Percentiles rank a stretch among this genome's conserved stretches.
Evolutionary conservation across 805 yeast species (phyloP).

Genomic region (Saccharomyces jurei): DNA sequence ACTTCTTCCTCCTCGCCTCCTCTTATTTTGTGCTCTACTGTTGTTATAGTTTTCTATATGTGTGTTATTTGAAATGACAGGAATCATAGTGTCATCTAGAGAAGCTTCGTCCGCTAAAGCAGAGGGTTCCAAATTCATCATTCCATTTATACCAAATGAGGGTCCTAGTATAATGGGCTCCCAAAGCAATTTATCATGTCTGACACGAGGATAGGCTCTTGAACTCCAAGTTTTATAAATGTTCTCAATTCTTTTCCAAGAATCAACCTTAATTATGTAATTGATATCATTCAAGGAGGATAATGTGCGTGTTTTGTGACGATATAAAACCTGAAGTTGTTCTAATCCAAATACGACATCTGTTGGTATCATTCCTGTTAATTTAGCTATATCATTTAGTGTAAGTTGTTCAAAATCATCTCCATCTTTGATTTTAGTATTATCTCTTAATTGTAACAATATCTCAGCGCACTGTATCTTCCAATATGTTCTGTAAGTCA

Average conservation of each 20-base stretch:
- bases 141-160: conserved; percentile 73
- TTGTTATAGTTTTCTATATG: background rate
- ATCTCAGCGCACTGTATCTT: conserved; percentile 49
- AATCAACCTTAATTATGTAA: conserved; percentile 49
- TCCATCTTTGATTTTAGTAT: background rate
- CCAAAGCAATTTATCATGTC: conserved; percentile 58
- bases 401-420: conserved; percentile 31
- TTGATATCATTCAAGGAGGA: conserved; percentile 42
- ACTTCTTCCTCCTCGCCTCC: background rate
- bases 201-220: conserved; percentile 45
- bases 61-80: background rate
- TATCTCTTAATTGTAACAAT: conserved; percentile 14
- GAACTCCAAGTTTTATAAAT: conserved; percentile 45
- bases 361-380: conserved; percentile 79
- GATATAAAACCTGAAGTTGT: conserved; percentile 50
- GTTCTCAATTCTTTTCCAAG: conserved; percentile 26
- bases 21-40: background rate
- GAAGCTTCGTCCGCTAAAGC: background rate
- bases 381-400: conserved; percentile 51
- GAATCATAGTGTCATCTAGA: background rate
- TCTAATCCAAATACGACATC: conserved; percentile 87
- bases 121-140: background rate
- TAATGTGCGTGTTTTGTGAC: conserved; percentile 1
- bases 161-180: conserved; percentile 79
- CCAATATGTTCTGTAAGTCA: conserved; percentile 88